Evolutionary conservation across 345 rosid genomes (phyloP).

Genomic region (Carallia pectinifolia): DNA sequence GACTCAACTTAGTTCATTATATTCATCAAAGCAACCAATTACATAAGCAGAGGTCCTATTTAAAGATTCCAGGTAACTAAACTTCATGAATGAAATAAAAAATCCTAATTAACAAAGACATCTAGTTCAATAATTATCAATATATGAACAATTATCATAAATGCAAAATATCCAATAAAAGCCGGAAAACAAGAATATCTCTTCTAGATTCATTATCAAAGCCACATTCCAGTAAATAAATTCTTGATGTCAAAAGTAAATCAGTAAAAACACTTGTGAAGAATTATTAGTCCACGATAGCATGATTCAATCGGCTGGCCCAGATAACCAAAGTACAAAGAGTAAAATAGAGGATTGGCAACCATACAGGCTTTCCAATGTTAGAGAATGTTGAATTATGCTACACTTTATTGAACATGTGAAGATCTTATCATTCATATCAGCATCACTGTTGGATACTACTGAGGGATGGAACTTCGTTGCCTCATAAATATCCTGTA

Average conservation of each 20-base stretch:
- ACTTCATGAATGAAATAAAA: too few relatives aligned
- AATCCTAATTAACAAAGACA: too few relatives aligned
- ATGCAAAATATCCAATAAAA: too few relatives aligned
- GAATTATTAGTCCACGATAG: neutral
- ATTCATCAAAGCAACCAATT: too few relatives aligned
- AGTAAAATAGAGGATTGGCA: constrained; percentile 11
- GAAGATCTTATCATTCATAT: constrained; percentile 45
- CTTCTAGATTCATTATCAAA: too few relatives aligned
- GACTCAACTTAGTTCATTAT: too few relatives aligned
- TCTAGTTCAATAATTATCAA: too few relatives aligned
- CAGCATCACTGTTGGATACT: constrained; percentile 38
- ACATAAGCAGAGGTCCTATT: too few relatives aligned
- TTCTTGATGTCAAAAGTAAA: neutral
- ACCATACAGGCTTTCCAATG: constrained; percentile 47
- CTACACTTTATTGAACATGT: constrained; percentile 54
- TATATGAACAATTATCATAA: too few relatives aligned
- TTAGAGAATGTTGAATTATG: constrained; percentile 48
- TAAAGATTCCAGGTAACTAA: too few relatives aligned
- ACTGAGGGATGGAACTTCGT: constrained; percentile 67
- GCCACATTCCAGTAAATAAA: neutral
- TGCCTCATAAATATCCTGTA: constrained; percentile 90
- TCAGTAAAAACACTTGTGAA: neutral
- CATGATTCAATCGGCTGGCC: neutral
- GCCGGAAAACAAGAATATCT: too few relatives aligned
- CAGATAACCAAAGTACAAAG: neutral